These are phyloP conservation scores for Thelephora ganbajun DNA, from an alignment of 768 basidiomycete genomes.

Conservation along the genomic window DNA sequence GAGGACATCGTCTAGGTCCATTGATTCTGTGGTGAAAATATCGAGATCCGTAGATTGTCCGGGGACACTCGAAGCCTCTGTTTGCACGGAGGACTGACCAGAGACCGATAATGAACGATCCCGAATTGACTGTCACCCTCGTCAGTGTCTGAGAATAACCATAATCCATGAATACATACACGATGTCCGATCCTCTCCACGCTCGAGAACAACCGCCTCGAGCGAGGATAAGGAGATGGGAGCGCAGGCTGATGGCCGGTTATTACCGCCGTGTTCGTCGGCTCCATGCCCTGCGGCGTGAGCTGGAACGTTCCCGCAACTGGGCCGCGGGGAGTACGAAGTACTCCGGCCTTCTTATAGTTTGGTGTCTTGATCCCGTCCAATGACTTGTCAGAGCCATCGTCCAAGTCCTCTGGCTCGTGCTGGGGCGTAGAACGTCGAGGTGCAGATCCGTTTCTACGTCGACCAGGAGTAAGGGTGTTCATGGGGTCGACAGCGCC, in stretches of 20 bases:
- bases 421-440: too few relatives aligned
- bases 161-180: background rate
- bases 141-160: background rate
- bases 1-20: constrained; percentile 64
- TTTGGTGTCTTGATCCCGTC: background rate
- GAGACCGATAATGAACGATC: background rate
- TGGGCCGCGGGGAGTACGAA: constrained; percentile 6
- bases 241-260: background rate
- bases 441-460: too few relatives aligned
- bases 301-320: background rate
- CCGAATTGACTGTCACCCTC: background rate
- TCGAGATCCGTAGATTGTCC: constrained; percentile 19
- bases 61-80: constrained; percentile 16
- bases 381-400: too few relatives aligned
- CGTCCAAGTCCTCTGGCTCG: too few relatives aligned
- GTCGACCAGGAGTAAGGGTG: constrained; percentile 40
- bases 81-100: constrained; percentile 20
- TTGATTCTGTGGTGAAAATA: constrained; percentile 32
- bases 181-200: background rate
- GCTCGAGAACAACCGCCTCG: background rate
- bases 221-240: constrained; percentile 1
- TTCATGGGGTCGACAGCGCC: constrained; percentile 58
- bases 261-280: background rate
- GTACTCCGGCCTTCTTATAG: constrained; percentile 13
- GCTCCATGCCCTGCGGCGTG: background rate